Percentiles rank a stretch among this genome's conserved stretches.
phyloP scores from a whole-genome alignment of 179 eudicot genomes.

The Beta corolliflora region DNA sequence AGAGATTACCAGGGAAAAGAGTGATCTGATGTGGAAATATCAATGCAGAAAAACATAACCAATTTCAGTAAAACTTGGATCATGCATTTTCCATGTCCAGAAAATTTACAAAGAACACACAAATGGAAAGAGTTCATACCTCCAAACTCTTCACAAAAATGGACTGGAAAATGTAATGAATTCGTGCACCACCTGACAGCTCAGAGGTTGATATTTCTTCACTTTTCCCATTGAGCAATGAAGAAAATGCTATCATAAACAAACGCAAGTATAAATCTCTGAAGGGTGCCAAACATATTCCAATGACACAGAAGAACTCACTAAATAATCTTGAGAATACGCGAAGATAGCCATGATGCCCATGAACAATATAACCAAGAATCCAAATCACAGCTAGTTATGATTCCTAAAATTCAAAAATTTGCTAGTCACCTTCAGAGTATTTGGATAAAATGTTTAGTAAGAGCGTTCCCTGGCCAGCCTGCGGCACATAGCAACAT shows the following conservation, averaged over 20 bases:
- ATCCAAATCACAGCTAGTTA: no score
- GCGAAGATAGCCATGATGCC: conserved; percentile 14
- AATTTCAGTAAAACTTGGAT: conserved; percentile 1
- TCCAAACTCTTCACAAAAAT: conserved; percentile 63
- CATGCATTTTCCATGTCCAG: conserved; percentile 4
- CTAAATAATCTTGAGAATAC: background rate
- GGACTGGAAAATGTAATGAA: conserved; percentile 62
- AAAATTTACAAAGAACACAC: background rate
- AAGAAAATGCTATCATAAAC: conserved; percentile 46
- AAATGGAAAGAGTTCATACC: conserved; percentile 36
- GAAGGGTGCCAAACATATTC: background rate
- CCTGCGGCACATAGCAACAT: conserved; percentile 29
- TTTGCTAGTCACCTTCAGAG: conserved; percentile 37
- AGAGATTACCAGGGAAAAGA: background rate
- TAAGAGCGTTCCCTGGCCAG: conserved; percentile 49
- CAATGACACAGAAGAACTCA: background rate
- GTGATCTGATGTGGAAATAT: background rate
- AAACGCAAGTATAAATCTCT: conserved; percentile 8
- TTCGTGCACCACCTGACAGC: conserved; percentile 67
- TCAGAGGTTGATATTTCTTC: conserved; percentile 61
- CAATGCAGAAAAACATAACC: background rate
- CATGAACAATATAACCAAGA: background rate
- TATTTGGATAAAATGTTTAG: conserved; percentile 46
- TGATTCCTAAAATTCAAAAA: background rate
- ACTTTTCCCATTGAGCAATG: conserved; percentile 52